Conservation (phyloP, 2,329 filamentous ascomycete genomes). For the Thelonectria rubi region DNA sequence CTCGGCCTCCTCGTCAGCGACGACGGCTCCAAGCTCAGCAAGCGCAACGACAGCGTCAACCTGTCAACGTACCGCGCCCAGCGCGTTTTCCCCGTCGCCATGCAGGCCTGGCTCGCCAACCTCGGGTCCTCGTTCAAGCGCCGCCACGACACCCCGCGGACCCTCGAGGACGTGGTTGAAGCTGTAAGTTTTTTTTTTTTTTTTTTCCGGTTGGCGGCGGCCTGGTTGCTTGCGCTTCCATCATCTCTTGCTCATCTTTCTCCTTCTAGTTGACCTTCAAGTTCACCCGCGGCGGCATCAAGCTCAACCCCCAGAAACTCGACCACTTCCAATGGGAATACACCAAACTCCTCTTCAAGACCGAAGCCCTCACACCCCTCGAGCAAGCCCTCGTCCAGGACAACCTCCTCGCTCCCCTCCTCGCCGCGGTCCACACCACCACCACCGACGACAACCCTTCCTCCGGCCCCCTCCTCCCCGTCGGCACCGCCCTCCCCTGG, state of each 20-base stretch:
- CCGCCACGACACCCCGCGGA: constrained; percentile 47
- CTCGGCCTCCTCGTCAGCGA: constrained; percentile 77
- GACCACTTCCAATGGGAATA: constrained; percentile 81
- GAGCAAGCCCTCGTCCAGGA: constrained; percentile 31
- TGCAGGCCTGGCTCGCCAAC: constrained; percentile 84
- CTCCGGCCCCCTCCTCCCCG: constrained; percentile 30
- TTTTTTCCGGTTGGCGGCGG: too few species aligned
- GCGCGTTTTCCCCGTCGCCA: constrained; percentile 57
- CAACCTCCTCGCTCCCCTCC: constrained; percentile 36
- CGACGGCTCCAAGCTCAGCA: constrained; percentile 83
- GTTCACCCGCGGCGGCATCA: constrained; percentile 90
- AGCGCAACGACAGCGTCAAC: constrained; percentile 70
- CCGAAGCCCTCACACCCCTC: constrained; percentile 36
- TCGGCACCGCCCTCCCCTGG: constrained; percentile 39
- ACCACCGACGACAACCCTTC: constrained; percentile 32
- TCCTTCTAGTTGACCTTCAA: constrained; percentile 79
- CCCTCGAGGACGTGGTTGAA: constrained; percentile 73
- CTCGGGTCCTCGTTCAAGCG: constrained; percentile 56
- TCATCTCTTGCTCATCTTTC: too few species aligned
- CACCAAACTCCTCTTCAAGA: constrained; percentile 46
- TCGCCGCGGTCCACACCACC: constrained; percentile 39
- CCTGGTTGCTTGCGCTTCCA: too few species aligned
- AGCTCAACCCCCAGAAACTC: constrained; percentile 82
- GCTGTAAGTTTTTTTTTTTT: constrained; percentile 62
- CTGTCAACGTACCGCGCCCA: constrained; percentile 60